Evolutionary conservation across 106 monocot genomes (phyloP).

Genomic region (Alisma plantagoaquatica): DNA sequence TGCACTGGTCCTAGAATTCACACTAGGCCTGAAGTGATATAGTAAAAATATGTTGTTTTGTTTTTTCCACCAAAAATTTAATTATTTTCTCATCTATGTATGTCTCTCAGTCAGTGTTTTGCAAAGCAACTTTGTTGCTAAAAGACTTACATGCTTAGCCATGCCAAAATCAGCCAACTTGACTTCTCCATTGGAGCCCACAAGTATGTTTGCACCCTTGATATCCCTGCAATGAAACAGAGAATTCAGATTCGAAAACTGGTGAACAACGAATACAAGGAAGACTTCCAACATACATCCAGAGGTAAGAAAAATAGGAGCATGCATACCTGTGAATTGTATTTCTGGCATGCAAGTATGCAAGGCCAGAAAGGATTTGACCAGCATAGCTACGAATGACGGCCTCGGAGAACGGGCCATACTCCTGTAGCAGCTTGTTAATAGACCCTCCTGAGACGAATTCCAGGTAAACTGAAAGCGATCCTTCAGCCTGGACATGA

Average conservation of each 20-base stretch:
- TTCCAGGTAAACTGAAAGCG: conserved; percentile 82
- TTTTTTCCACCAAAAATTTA: too few species aligned
- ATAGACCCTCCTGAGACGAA: conserved; percentile 96
- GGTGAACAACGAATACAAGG: not conserved
- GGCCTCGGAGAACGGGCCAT: conserved; percentile 85
- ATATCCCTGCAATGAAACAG: conserved; percentile 55
- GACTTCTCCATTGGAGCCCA: conserved; percentile 79
- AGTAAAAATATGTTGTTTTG: too few species aligned
- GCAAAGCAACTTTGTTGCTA: not conserved
- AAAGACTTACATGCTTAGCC: conserved; percentile 84
- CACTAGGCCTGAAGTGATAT: too few species aligned
- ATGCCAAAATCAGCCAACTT: conserved; percentile 99
- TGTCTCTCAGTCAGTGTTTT: too few species aligned
- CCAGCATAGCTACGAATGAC: conserved; percentile 67
- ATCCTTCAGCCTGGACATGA: conserved; percentile 54
- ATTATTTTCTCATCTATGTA: too few species aligned
- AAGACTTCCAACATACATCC: not conserved
- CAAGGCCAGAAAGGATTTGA: conserved; percentile 92
- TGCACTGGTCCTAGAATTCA: too few species aligned
- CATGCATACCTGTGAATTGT: conserved; percentile 93
- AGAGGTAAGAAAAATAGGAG: too few species aligned
- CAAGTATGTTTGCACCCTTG: conserved; percentile 99
- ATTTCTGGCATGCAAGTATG: conserved; percentile 83
- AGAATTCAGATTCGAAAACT: not conserved
- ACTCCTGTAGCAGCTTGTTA: conserved; percentile 86